These are phyloP conservation scores for Limnanthes douglasii DNA, from an alignment of 345 rosid genomes.

Conservation along the genomic window DNA sequence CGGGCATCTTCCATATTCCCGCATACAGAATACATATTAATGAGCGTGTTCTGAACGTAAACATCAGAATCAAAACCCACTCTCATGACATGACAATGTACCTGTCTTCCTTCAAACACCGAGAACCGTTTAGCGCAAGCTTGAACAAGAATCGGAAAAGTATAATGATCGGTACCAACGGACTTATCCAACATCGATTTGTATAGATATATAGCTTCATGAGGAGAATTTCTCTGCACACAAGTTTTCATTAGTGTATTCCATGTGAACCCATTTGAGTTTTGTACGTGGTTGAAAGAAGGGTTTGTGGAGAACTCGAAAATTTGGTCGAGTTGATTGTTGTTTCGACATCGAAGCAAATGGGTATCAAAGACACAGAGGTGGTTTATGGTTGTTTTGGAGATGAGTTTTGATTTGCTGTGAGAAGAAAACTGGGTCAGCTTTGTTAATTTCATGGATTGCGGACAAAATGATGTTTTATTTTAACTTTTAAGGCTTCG, in stretches of 20 bases:
- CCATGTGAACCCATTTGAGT: slow-evolving; percentile 31
- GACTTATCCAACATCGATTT: slow-evolving; percentile 21
- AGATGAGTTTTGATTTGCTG: slow-evolving; percentile 5
- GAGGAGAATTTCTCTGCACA: slow-evolving; percentile 15
- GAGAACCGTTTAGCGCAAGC: slow-evolving; percentile 21
- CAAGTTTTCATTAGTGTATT: slow-evolving; percentile 39
- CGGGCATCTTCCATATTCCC: slow-evolving; percentile 23
- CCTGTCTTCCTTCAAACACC: slow-evolving; percentile 25
- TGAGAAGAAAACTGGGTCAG: too few species aligned
- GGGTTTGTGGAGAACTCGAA: slow-evolving; percentile 28
- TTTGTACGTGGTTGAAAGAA: slow-evolving; percentile 14
- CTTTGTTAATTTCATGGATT: too few species aligned
- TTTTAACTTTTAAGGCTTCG: too few species aligned
- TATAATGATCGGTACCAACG: slow-evolving; percentile 26
- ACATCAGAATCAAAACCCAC: slow-evolving; percentile 31
- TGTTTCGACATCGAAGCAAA: slow-evolving; percentile 19
- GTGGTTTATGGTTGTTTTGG: slow-evolving; percentile 16
- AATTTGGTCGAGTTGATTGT: slow-evolving; percentile 33
- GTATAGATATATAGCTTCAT: slow-evolving; percentile 19
- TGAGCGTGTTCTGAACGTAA: slow-evolving; percentile 33
- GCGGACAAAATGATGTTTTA: too few species aligned
- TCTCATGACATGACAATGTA: slow-evolving; percentile 28
- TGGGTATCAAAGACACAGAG: slow-evolving; percentile 20
- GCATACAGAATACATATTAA: slow-evolving; percentile 30
- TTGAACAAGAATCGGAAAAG: slow-evolving; percentile 35